These are phyloP conservation scores for Lachnellula willkommii DNA, from an alignment of 2,329 filamentous ascomycete genomes.

Conservation along the genomic window DNA sequence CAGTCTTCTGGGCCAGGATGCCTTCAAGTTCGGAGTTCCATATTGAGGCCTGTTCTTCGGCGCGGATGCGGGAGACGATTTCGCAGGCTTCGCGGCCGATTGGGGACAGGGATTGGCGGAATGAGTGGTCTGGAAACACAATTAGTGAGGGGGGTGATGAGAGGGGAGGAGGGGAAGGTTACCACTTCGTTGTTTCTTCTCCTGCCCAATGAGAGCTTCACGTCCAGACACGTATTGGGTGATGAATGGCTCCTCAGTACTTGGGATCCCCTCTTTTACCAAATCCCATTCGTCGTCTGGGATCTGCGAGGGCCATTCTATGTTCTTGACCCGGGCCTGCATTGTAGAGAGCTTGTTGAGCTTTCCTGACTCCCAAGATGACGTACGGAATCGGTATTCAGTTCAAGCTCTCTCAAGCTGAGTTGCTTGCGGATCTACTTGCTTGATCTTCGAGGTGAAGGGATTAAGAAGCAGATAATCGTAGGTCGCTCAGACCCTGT, in stretches of 20 bases:
- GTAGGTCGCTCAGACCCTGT: too few species aligned
- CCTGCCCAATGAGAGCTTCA: constrained; percentile 69
- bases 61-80: constrained; percentile 75
- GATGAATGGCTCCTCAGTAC: constrained; percentile 66
- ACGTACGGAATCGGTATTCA: not conserved
- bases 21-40: constrained; percentile 75
- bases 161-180: constrained; percentile 27
- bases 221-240: constrained; percentile 75
- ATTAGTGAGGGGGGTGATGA: constrained; percentile 28
- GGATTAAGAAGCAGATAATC: not conserved
- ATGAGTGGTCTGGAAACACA: constrained; percentile 53
- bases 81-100: constrained; percentile 70
- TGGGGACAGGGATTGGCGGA: constrained; percentile 70
- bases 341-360: constrained; percentile 12
- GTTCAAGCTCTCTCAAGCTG: not conserved
- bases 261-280: constrained; percentile 51
- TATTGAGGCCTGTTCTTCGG: constrained; percentile 66
- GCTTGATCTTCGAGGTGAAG: too few species aligned
- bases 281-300: constrained; percentile 55
- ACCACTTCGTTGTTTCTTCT: constrained; percentile 80
- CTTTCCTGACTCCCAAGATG: not conserved
- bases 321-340: constrained; percentile 22
- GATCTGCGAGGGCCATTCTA: constrained; percentile 28
- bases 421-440: not conserved
- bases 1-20: constrained; percentile 55